Evolutionary conservation across 768 basidiomycete genomes (phyloP).

Genomic region (Suillus placidus): DNA sequence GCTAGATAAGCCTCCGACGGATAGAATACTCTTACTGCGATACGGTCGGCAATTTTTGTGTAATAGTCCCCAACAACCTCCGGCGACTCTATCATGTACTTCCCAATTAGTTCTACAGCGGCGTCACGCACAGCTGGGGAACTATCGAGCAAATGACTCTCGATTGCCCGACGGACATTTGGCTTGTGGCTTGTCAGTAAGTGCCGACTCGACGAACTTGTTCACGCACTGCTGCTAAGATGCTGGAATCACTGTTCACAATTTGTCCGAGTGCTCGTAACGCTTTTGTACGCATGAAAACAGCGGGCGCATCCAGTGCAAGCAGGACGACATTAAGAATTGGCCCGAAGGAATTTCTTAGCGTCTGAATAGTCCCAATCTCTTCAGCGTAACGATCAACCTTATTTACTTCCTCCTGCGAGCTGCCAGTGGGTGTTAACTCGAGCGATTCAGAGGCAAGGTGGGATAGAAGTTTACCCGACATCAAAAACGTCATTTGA

Average conservation of each 20-base stretch:
- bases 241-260: constrained; percentile 83
- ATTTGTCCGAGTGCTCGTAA: constrained; percentile 88
- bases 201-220: neutral
- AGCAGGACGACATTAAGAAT: constrained; percentile 79
- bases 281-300: constrained; percentile 95
- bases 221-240: constrained; percentile 68
- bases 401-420: constrained; percentile 69
- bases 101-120: constrained; percentile 96
- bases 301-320: constrained; percentile 81
- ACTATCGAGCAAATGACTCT: constrained; percentile 85
- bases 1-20: constrained; percentile 4
- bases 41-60: constrained; percentile 82
- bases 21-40: constrained; percentile 63
- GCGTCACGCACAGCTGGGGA: constrained; percentile 96
- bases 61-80: constrained; percentile 92
- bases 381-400: constrained; percentile 74
- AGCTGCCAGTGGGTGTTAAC: constrained; percentile 40
- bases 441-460: neutral
- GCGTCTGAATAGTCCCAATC: constrained; percentile 73
- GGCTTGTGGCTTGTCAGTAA: constrained; percentile 42
- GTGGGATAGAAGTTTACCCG: constrained; percentile 51
- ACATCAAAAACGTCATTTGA: constrained; percentile 78
- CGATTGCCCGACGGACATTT: constrained; percentile 84
- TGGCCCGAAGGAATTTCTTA: constrained; percentile 81
- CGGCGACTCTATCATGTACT: constrained; percentile 89